A percentile compares a stretch with the other conserved stretches of the same genome.
These are phyloP conservation scores for Aschersonia sp. DNA, from an alignment of 2,329 filamentous ascomycete genomes.

Conservation along the genomic window DNA sequence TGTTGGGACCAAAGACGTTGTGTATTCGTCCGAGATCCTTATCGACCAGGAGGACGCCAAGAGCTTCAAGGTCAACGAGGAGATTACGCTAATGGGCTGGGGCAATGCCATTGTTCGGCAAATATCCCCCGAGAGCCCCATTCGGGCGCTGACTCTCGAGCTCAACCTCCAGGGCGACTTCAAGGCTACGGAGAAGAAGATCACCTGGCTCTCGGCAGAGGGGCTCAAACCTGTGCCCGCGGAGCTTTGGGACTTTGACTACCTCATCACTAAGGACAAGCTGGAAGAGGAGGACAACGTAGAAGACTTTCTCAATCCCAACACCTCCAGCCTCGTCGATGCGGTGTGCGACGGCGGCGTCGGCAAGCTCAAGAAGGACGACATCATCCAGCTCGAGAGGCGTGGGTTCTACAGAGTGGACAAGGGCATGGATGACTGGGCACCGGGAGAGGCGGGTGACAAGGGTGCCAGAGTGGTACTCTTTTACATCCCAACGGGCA, in stretches of 20 bases:
- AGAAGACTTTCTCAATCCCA: constrained; percentile 67
- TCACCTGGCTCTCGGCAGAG: constrained; percentile 76
- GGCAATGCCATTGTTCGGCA: constrained; percentile 72
- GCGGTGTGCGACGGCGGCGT: constrained; percentile 74
- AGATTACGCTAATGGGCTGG: constrained; percentile 95
- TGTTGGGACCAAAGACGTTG: constrained; percentile 74
- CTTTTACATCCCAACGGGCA: constrained; percentile 42
- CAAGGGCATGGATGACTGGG: constrained; percentile 36
- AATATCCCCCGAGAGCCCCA: constrained; percentile 40
- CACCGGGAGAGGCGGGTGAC: constrained; percentile 31
- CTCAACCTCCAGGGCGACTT: constrained; percentile 88
- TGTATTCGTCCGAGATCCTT: constrained; percentile 59
- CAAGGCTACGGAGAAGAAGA: constrained; percentile 91
- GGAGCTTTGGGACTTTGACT: constrained; percentile 88
- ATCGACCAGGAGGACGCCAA: constrained; percentile 80
- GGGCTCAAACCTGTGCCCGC: constrained; percentile 65
- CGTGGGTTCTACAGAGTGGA: constrained; percentile 88
- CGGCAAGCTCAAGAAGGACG: constrained; percentile 61
- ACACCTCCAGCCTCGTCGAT: constrained; percentile 60
- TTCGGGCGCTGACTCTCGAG: constrained; percentile 63
- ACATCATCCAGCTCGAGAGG: constrained; percentile 90
- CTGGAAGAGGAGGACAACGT: constrained; percentile 76
- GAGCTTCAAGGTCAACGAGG: constrained; percentile 69
- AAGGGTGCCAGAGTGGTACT: constrained; percentile 36
- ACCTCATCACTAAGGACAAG: constrained; percentile 89